Percentiles rank a stretch among this genome's conserved stretches.
phyloP scores from a whole-genome alignment of 495 filamentous ascomycete genomes.

The Talaromyces adpressus region DNA sequence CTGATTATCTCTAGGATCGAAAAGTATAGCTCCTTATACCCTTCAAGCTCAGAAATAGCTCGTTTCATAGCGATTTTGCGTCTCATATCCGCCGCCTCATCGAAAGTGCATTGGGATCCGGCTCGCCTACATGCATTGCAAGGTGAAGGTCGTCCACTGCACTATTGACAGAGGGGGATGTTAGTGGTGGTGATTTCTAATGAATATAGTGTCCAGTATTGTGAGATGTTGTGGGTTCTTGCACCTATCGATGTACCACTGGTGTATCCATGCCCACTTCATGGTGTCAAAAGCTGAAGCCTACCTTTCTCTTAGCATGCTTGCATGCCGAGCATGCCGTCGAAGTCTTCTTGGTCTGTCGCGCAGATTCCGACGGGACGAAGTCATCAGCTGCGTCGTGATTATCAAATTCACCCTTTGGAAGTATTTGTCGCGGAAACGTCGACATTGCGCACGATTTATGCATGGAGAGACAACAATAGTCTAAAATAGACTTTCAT shows the following conservation, averaged over 20 bases:
- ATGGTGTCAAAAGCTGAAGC: neutral
- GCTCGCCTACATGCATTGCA: slow-evolving; percentile 31
- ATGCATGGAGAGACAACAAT: neutral
- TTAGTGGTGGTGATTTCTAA: neutral
- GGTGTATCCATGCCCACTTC: neutral
- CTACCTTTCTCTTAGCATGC: slow-evolving; percentile 36
- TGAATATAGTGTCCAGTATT: neutral
- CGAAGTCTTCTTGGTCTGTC: slow-evolving; percentile 28
- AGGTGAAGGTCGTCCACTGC: slow-evolving; percentile 28
- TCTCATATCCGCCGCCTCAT: slow-evolving; percentile 31
- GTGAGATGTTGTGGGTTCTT: neutral
- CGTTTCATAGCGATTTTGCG: slow-evolving; percentile 35
- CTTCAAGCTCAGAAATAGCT: slow-evolving; percentile 27
- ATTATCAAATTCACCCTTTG: neutral
- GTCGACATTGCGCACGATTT: neutral
- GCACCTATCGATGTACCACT: neutral
- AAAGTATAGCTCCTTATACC: slow-evolving; percentile 25
- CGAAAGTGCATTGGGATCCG: slow-evolving; percentile 29
- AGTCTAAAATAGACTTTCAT: neutral
- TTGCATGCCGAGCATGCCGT: slow-evolving; percentile 36
- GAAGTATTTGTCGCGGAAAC: neutral
- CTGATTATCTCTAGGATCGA: slow-evolving; percentile 23
- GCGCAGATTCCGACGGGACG: neutral
- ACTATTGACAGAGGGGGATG: slow-evolving; percentile 17
- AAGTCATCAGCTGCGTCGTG: neutral